Percentiles rank a stretch among this genome's conserved stretches.
phyloP scores from a whole-genome alignment of 768 basidiomycete genomes.

The Chalciporus sphaerocephalus region DNA sequence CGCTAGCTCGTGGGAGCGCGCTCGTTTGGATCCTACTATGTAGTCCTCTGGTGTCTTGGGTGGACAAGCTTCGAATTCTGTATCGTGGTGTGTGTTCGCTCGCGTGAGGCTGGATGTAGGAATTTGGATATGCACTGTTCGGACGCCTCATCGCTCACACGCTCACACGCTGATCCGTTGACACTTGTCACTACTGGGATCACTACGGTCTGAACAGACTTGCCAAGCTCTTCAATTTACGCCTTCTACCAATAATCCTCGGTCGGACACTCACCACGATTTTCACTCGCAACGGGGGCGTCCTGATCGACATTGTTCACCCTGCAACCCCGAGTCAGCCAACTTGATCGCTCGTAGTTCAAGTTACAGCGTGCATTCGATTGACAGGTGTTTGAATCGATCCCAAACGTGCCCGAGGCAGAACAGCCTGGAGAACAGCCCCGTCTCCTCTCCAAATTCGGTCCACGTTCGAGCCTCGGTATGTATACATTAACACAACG shows the following conservation, averaged over 20 bases:
- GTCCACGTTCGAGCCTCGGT: background rate
- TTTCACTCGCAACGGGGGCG: conserved; percentile 8
- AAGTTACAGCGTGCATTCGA: background rate
- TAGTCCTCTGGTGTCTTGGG: background rate
- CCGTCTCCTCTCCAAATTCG: too few species aligned
- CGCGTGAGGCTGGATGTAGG: conserved; percentile 8
- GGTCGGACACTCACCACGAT: conserved; percentile 27
- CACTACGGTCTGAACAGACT: conserved; percentile 6
- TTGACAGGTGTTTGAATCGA: background rate
- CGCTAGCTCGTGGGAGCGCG: conserved; percentile 26
- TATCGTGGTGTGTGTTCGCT: background rate
- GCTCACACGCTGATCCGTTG: conserved; percentile 14
- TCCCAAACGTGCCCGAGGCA: background rate
- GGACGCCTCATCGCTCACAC: conserved; percentile 28
- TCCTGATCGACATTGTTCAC: conserved; percentile 9
- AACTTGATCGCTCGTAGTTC: background rate
- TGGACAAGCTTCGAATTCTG: background rate
- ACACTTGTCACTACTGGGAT: conserved; percentile 10
- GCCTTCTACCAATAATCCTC: conserved; percentile 1
- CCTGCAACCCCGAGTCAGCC: conserved; percentile 3
- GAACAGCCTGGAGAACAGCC: background rate
- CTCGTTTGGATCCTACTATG: conserved; percentile 7
- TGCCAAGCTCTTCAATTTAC: background rate
- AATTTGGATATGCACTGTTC: background rate
- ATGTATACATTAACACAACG: background rate